A percentile compares a stretch with the other conserved stretches of the same genome.
phyloP scores from a whole-genome alignment of 805 yeast genomes.

The Yamadazyma phyllophila region DNA sequence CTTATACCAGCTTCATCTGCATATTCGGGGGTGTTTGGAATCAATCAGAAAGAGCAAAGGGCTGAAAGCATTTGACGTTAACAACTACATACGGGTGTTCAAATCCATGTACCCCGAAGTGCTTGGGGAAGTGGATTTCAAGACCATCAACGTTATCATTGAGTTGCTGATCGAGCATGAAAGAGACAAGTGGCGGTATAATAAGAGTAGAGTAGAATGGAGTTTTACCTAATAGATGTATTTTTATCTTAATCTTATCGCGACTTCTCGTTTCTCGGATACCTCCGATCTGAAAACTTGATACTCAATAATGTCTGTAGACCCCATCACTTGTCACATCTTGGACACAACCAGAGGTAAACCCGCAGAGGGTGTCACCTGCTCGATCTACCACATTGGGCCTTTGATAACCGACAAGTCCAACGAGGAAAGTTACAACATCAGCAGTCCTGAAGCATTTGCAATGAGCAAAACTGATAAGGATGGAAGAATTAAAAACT shows the following conservation, averaged over 20 bases:
- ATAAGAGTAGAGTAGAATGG: slow-evolving; percentile 19
- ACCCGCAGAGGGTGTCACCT: slow-evolving; percentile 77
- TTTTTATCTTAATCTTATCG: slow-evolving; percentile 2
- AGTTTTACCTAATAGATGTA: not conserved
- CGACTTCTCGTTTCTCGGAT: slow-evolving; percentile 2
- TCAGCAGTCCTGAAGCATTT: slow-evolving; percentile 40
- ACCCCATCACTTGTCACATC: slow-evolving; percentile 85
- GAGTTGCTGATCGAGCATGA: slow-evolving; percentile 21
- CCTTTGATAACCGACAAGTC: slow-evolving; percentile 20
- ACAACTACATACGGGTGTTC: slow-evolving; percentile 8
- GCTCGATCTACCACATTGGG: slow-evolving; percentile 51
- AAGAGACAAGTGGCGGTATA: slow-evolving; percentile 24
- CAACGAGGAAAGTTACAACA: slow-evolving; percentile 28
- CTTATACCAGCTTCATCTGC: slow-evolving; percentile 12
- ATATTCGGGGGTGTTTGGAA: slow-evolving; percentile 16
- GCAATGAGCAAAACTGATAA: slow-evolving; percentile 69
- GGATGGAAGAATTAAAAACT: slow-evolving; percentile 76
- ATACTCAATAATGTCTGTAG: slow-evolving; percentile 22
- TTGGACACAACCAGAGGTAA: slow-evolving; percentile 79
- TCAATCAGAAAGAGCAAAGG: slow-evolving; percentile 9
- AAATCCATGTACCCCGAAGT: slow-evolving; percentile 5
- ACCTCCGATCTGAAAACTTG: slow-evolving; percentile 1
- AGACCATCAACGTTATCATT: slow-evolving; percentile 25
- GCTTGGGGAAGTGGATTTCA: slow-evolving; percentile 15
- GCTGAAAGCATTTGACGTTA: slow-evolving; percentile 9